Evolutionary conservation across 352 stramenopile species (phyloP).

Genomic region (Discostella stelligera): DNA sequence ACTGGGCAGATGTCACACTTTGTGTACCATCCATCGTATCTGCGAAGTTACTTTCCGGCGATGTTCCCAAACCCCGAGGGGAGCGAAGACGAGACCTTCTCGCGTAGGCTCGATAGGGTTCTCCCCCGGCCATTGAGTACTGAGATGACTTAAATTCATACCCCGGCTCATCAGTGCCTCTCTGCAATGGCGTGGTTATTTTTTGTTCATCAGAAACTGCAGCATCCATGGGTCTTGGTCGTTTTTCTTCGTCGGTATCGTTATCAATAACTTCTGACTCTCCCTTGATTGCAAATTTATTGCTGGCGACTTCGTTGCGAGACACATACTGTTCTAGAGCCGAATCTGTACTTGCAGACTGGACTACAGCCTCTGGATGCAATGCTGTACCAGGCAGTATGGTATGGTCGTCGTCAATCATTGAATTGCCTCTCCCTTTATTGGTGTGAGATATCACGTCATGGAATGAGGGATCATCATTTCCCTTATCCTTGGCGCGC

Average conservation of each 20-base stretch:
- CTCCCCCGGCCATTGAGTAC: background rate
- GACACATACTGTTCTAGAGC: background rate
- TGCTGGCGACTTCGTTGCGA: background rate
- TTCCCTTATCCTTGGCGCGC: background rate
- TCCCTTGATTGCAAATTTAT: background rate
- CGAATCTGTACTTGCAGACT: background rate
- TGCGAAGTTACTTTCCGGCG: background rate
- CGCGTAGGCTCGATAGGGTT: slow-evolving; percentile 1
- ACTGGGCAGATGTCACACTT: slow-evolving; percentile 5
- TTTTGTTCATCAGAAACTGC: background rate
- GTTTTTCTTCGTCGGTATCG: background rate
- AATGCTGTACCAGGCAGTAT: background rate
- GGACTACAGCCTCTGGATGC: background rate
- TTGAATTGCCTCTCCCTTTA: background rate
- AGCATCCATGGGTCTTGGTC: background rate
- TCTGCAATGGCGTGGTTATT: background rate
- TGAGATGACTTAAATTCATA: background rate
- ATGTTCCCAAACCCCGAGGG: background rate
- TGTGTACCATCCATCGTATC: slow-evolving; percentile 4
- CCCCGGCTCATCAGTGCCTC: background rate
- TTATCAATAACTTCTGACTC: background rate
- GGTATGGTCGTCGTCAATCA: background rate
- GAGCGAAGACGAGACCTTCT: slow-evolving; percentile 9
- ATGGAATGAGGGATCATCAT: background rate
- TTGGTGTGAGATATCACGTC: background rate